These are phyloP conservation scores for Candida ascalaphidarum DNA, from an alignment of 805 yeast species.

Conservation along the genomic window DNA sequence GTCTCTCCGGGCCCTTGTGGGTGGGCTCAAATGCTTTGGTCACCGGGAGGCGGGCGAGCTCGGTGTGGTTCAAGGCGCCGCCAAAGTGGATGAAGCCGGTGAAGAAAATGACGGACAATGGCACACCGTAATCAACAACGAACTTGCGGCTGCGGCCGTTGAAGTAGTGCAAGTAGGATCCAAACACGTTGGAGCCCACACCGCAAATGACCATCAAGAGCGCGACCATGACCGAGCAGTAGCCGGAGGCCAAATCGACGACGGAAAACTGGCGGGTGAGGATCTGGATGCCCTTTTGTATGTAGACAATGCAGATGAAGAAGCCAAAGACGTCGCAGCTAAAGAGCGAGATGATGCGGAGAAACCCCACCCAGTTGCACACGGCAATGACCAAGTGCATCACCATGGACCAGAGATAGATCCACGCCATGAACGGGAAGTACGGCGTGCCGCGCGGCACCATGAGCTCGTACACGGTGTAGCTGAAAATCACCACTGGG, in stretches of 20 bases:
- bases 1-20: slow-evolving; percentile 19
- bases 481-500: slow-evolving; percentile 86
- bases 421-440: slow-evolving; percentile 95
- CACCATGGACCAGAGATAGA: slow-evolving; percentile 83
- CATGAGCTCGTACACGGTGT: slow-evolving; percentile 74
- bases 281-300: slow-evolving; percentile 86
- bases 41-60: slow-evolving; percentile 58
- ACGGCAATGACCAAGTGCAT: slow-evolving; percentile 70
- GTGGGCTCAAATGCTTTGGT: slow-evolving; percentile 75
- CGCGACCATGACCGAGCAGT: slow-evolving; percentile 66
- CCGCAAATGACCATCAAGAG: slow-evolving; percentile 75
- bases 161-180: slow-evolving; percentile 54
- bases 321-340: slow-evolving; percentile 93
- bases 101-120: slow-evolving; percentile 77
- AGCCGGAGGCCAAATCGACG: slow-evolving; percentile 42
- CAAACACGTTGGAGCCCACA: slow-evolving; percentile 47
- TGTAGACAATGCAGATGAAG: slow-evolving; percentile 79
- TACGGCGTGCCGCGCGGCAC: slow-evolving; percentile 46
- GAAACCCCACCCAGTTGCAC: slow-evolving; percentile 55
- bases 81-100: slow-evolving; percentile 93
- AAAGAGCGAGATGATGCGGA: slow-evolving; percentile 67
- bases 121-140: slow-evolving; percentile 81
- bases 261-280: slow-evolving; percentile 57
- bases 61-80: slow-evolving; percentile 51
- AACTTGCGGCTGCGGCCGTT: slow-evolving; percentile 54